Percentiles rank a stretch among this genome's conserved stretches.
These are phyloP conservation scores for Citropsis articulata DNA, from an alignment of 345 rosid genomes.

Conservation along the genomic window DNA sequence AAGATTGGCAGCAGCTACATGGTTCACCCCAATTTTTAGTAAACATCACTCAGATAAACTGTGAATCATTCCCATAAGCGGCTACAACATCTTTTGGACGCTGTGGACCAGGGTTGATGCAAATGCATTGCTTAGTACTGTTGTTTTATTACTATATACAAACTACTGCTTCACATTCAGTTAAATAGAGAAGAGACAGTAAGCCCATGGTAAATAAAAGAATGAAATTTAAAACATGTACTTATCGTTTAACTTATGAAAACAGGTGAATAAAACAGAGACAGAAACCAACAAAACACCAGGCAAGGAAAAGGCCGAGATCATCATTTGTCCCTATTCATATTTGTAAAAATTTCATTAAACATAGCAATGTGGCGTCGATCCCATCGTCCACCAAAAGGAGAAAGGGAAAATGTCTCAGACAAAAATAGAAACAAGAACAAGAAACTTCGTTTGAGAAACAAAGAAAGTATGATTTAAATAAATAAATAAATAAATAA, in stretches of 20 bases:
- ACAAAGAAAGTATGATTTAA: background rate
- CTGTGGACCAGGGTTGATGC: background rate
- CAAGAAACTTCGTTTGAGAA: background rate
- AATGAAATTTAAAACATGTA: background rate
- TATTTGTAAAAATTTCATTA: background rate
- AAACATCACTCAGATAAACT: background rate
- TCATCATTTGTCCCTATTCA: slow-evolving; percentile 5
- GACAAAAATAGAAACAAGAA: background rate
- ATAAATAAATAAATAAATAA: background rate
- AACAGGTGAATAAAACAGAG: background rate
- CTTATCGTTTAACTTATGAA: background rate
- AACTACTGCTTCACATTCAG: background rate
- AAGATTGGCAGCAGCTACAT: background rate
- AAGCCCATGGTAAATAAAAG: background rate
- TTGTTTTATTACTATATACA: background rate
- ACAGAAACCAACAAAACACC: background rate
- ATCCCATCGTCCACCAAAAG: background rate
- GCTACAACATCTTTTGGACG: slow-evolving; percentile 1
- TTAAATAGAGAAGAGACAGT: background rate
- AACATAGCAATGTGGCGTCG: background rate
- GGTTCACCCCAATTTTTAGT: background rate
- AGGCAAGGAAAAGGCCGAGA: background rate
- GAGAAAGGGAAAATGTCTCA: background rate
- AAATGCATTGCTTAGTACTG: background rate
- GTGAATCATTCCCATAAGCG: background rate